Evolutionary conservation across 2,329 filamentous ascomycete genomes (phyloP).

Genomic region (Emergomyces orientalis): DNA sequence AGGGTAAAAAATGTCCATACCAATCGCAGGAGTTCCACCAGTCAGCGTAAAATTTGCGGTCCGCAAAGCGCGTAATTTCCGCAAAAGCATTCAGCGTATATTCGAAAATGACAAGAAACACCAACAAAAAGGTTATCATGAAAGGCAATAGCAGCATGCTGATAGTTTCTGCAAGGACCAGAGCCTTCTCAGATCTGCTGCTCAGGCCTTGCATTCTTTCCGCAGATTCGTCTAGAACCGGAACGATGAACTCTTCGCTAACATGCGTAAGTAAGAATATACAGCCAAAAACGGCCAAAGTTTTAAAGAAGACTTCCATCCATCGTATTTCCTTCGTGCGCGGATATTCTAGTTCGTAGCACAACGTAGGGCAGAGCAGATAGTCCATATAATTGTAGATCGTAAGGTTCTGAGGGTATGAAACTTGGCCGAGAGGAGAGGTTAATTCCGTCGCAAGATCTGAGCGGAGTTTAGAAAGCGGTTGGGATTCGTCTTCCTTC

Average conservation of each 20-base stretch:
- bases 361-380: slow-evolving; percentile 84
- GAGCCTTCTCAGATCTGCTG: slow-evolving; percentile 54
- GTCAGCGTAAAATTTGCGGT: slow-evolving; percentile 82
- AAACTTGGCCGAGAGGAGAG: slow-evolving; percentile 78
- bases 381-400: slow-evolving; percentile 76
- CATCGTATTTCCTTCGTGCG: slow-evolving; percentile 66
- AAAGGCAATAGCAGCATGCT: slow-evolving; percentile 91
- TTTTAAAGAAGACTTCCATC: slow-evolving; percentile 73
- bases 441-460: slow-evolving; percentile 85
- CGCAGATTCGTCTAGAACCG: slow-evolving; percentile 70
- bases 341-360: slow-evolving; percentile 96
- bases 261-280: slow-evolving; percentile 89
- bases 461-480: slow-evolving; percentile 63
- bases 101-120: slow-evolving; percentile 97
- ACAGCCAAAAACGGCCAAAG: slow-evolving; percentile 84
- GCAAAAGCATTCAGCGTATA: slow-evolving; percentile 91
- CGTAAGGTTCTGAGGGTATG: slow-evolving; percentile 83
- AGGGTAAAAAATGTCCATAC: slow-evolving; percentile 19
- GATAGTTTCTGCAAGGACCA: slow-evolving; percentile 83
- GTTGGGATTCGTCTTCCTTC: slow-evolving; percentile 27
- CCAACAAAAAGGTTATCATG: slow-evolving; percentile 88
- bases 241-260: slow-evolving; percentile 91
- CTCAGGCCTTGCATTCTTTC: slow-evolving; percentile 40
- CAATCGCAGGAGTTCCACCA: slow-evolving; percentile 56
- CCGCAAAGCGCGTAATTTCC: slow-evolving; percentile 86